Base-by-base conservation (phyloP, 1,139 yeast species). In the Wickerhamiella infanticola region DNA sequence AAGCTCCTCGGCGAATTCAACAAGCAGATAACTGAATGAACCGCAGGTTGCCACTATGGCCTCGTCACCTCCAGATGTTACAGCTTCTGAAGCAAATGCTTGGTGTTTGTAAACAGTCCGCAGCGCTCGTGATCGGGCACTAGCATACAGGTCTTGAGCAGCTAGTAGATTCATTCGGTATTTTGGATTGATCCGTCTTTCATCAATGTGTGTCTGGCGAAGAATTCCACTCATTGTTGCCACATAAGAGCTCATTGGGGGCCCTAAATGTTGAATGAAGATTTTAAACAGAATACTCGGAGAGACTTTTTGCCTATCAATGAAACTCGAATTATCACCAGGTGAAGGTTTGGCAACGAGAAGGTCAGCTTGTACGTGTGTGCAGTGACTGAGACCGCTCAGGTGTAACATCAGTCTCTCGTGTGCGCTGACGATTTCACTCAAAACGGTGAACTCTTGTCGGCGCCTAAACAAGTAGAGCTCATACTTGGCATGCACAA, bases 21-120 rank as follows among this genome's bases (percentile, higher is more conserved):
- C 73, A 39, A 84, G 58, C 35, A 81, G 69, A 36, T 79, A 74
- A 0, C 86, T 72, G 58, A 82, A 83, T 57, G 83, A 81, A 2
- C 90, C 93, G 64, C 93, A 82, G 47, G 84, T 75, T 0, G 94
- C 94, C 1, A 90, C 82, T 4, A 81, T 81, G 52, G 81, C 90
- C 59, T 83, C 94, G 53, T 79, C 81, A 49, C 78, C 80, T 0
- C 82, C 74, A 49, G 72, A 70, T 43, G 69, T 67, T n/a, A 65
- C 61, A 3, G 27, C 25, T 9, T 35, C 45, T 11, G 42, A 66
- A 57, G 0, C 68, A 29, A 35, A 37, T 9, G 31, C 64, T 3
- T 72, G 74, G 53, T 79, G 84, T 5, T 67, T 62, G 57, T 82
- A 82, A 6, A 83, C 63, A 48, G 69, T 69, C 29, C 68, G 69